phyloP scores from a whole-genome alignment of 139 green algal species.

The Haematococcus lacustris region DNA sequence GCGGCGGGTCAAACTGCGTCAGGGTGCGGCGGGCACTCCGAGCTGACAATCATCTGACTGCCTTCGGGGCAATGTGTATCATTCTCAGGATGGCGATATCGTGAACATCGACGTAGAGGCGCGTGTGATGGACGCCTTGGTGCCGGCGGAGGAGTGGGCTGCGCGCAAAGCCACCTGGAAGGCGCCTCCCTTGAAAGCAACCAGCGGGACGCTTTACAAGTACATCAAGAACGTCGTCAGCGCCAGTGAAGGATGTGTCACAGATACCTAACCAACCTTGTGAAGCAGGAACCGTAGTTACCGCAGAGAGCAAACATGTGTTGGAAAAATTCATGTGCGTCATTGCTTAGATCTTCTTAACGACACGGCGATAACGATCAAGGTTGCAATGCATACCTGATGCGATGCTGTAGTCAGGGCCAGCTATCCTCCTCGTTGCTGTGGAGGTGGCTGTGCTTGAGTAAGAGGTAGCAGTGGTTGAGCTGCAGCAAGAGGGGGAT shows the following conservation, averaged over 20 bases:
- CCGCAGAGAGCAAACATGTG: too few relatives aligned
- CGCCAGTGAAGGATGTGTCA: constrained; percentile 87
- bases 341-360: neutral
- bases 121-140: constrained; percentile 72
- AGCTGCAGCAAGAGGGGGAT: too few relatives aligned
- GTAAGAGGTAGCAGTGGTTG: too few relatives aligned
- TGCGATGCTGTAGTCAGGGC: too few relatives aligned
- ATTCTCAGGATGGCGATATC: constrained; percentile 83
- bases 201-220: constrained; percentile 89
- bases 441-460: neutral
- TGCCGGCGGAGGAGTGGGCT: constrained; percentile 67
- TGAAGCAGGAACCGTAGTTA: too few relatives aligned
- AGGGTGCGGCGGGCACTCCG: too few relatives aligned
- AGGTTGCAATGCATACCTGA: neutral
- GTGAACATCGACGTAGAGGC: constrained; percentile 85
- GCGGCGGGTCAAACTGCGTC: too few relatives aligned
- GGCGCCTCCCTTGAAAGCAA: constrained; percentile 75
- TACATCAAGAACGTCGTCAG: constrained; percentile 91
- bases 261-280: constrained; percentile 60
- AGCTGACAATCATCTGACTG: too few relatives aligned
- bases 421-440: neutral
- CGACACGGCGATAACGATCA: neutral
- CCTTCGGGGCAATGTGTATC: too few relatives aligned
- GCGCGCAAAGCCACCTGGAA: constrained; percentile 57
- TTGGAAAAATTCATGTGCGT: neutral